phyloP scores from a whole-genome alignment of 1,284 basidiomycete species.

The Fomitopsis schrenkii region DNA sequence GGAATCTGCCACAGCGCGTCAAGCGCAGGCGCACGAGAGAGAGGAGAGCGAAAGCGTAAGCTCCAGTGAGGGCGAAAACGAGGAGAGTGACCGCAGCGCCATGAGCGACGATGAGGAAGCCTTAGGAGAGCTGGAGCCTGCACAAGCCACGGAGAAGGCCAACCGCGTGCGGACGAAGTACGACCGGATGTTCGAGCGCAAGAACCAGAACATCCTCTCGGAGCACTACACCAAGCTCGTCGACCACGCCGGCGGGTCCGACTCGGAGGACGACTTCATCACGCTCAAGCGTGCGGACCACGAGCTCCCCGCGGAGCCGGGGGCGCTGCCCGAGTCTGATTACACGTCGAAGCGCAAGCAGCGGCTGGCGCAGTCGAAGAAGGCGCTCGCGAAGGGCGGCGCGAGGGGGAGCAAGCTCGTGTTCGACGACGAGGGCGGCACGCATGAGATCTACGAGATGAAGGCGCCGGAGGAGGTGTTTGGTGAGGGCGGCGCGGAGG shows the following conservation, averaged over 20 bases:
- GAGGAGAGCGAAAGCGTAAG: conserved; percentile 29
- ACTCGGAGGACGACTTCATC: conserved; percentile 78
- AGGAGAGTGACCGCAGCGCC: conserved; percentile 16
- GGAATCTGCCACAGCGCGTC: conserved; percentile 21
- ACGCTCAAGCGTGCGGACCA: conserved; percentile 92
- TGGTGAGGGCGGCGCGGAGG: conserved; percentile 38
- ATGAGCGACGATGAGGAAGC: conserved; percentile 22
- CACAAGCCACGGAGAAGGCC: conserved; percentile 4
- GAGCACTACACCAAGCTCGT: conserved; percentile 90
- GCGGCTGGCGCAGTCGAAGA: conserved; percentile 76
- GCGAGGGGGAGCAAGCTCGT: conserved; percentile 68
- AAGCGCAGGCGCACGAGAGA: conserved; percentile 21
- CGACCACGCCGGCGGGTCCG: conserved; percentile 44
- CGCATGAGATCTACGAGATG: conserved; percentile 81
- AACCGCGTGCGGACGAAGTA: conserved; percentile 86
- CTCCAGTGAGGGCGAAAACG: conserved; percentile 22
- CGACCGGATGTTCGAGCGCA: conserved; percentile 97
- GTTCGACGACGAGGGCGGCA: conserved; percentile 83
- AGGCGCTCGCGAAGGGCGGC: conserved; percentile 62
- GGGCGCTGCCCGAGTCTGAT: conserved; percentile 32
- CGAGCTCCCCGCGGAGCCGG: conserved; percentile 48
- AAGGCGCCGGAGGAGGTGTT: conserved; percentile 70
- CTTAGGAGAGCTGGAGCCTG: not conserved
- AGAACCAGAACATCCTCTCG: conserved; percentile 92
- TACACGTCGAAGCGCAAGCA: conserved; percentile 58